Conservation (phyloP, 1,139 yeast species). For the Pichia sp. region DNA sequence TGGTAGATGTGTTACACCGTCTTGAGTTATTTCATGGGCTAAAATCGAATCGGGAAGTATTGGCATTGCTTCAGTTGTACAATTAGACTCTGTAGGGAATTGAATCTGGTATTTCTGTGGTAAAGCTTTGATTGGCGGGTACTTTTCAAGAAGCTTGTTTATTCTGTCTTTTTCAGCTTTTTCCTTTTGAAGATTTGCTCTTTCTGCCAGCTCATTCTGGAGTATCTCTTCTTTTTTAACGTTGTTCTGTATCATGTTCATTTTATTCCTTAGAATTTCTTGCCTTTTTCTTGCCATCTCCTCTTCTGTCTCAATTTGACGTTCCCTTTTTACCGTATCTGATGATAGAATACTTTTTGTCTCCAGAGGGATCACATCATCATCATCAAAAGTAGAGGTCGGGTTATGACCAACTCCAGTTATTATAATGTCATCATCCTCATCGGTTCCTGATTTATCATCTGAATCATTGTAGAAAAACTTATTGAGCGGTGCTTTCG, state of each 20-base stretch:
- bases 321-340: not conserved
- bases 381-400: not conserved
- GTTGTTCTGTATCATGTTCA: constrained; percentile 1
- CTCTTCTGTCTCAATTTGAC: not conserved
- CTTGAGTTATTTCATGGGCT: constrained; percentile 12
- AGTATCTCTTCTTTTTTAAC: constrained; percentile 2
- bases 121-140: constrained; percentile 13
- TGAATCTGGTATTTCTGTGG: constrained; percentile 18
- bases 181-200: constrained; percentile 1
- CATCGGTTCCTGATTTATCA: constrained; percentile 9
- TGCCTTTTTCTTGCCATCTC: constrained; percentile 9
- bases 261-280: constrained; percentile 7
- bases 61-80: constrained; percentile 3
- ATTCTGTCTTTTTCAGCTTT: constrained; percentile 7
- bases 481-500: constrained; percentile 5
- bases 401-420: constrained; percentile 11
- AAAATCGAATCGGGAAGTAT: constrained; percentile 10
- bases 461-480: constrained; percentile 15
- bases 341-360: not conserved
- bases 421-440: constrained; percentile 21
- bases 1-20: not conserved
- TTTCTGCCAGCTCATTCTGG: not conserved
- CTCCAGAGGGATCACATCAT: not conserved
- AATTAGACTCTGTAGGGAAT: constrained; percentile 3
- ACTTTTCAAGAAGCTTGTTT: constrained; percentile 8